A percentile compares a stretch with the other conserved stretches of the same genome.
These are phyloP conservation scores for Colletotrichum zoysiae DNA, from an alignment of 2,329 filamentous ascomycete genomes.

Conservation along the genomic window DNA sequence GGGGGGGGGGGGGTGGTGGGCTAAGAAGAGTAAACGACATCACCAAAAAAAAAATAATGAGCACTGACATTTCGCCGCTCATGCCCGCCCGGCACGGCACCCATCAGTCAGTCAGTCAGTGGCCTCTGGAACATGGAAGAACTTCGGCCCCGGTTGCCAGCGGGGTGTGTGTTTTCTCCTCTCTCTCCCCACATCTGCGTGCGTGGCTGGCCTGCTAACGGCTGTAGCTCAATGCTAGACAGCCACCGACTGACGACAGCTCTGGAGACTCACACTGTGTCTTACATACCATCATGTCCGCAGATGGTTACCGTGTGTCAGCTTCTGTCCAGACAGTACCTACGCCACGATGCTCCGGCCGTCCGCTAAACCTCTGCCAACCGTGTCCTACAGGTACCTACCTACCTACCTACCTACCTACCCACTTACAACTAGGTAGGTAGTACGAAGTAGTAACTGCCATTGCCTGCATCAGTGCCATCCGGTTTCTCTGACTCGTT, in stretches of 20 bases:
- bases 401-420: too few species aligned
- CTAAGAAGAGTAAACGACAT: constrained; percentile 35
- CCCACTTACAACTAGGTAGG: too few species aligned
- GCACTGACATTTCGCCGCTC: constrained; percentile 39
- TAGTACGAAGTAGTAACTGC: neutral
- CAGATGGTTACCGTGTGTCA: neutral
- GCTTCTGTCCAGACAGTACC: neutral
- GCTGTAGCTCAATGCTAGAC: neutral
- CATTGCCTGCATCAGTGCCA: neutral
- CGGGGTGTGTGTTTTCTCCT: neutral
- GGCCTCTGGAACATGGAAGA: constrained; percentile 37
- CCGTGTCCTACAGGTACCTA: too few species aligned
- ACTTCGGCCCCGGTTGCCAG: constrained; percentile 27
- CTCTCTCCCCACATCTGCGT: neutral
- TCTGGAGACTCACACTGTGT: neutral
- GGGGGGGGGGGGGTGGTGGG: too few species aligned
- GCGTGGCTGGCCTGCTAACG: neutral
- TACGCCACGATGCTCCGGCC: neutral
- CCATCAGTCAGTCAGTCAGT: neutral
- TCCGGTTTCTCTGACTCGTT: constrained; percentile 20
- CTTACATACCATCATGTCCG: too few species aligned
- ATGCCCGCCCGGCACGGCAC: neutral
- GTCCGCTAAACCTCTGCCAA: neutral
- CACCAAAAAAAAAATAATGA: constrained; percentile 37
- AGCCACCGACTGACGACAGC: neutral